Percentiles rank a stretch among this genome's conserved stretches.
phyloP scores from a whole-genome alignment of 106 monocot genomes.

The Dactylorhiza incarnata region DNA sequence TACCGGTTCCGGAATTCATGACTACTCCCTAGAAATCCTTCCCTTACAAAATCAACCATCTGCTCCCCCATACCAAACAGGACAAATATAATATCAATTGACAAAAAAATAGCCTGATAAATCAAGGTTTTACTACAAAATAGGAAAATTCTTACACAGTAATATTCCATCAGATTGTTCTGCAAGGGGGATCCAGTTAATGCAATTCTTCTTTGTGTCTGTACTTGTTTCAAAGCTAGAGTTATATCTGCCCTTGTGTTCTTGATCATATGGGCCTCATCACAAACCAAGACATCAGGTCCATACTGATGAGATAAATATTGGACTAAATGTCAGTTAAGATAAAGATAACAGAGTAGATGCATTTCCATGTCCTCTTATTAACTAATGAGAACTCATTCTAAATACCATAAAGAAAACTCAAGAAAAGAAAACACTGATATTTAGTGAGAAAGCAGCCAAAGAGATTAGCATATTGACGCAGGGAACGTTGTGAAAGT shows the following conservation, averaged over 20 bases:
- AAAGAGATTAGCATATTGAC: no score
- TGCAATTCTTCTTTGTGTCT: slow-evolving; percentile 89
- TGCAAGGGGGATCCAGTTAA: slow-evolving; percentile 97
- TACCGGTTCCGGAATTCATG: slow-evolving; percentile 94
- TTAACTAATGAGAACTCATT: neutral
- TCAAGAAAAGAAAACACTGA: neutral
- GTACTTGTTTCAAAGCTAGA: slow-evolving; percentile 83
- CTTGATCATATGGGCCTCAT: slow-evolving; percentile 99
- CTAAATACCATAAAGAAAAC: neutral
- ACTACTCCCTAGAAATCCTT: slow-evolving; percentile 90
- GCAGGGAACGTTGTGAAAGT: no score
- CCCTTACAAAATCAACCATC: slow-evolving; percentile 99
- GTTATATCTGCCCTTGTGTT: slow-evolving; percentile 87
- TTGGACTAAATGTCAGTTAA: neutral
- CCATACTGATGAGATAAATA: slow-evolving; percentile 40
- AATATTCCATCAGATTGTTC: slow-evolving; percentile 99
- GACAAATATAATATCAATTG: slow-evolving; percentile 2
- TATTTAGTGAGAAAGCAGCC: neutral
- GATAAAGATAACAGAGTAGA: neutral
- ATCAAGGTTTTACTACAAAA: neutral
- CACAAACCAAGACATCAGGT: slow-evolving; percentile 92
- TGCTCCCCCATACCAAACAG: slow-evolving; percentile 21
- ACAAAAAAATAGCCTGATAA: neutral
- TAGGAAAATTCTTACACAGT: slow-evolving; percentile 63
- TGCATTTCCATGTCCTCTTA: neutral